Evolutionary conservation across 345 rosid genomes (phyloP), one percentile per base, ranked within the genome.

Genomic region (Syzygium aromaticum): DNA sequence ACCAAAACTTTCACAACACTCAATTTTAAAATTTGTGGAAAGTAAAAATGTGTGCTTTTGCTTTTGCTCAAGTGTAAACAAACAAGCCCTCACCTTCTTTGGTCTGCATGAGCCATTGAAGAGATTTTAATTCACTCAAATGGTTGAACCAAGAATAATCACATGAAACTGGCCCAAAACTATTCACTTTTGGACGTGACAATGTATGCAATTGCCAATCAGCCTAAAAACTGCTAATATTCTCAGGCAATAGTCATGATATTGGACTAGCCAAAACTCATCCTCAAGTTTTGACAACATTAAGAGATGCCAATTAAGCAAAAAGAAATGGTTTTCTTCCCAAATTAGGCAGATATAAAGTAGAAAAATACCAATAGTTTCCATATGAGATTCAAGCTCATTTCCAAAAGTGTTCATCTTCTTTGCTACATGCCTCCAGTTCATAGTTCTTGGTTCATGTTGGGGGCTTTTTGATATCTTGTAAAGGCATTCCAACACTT

Each of bases 401-500:
- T 91, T 92, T 83, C 94, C 93, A 89, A 97, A 92, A 30, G 93
- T 91, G 89, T 92, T 95, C 96, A 96, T 89, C 91, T 97, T 96
- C 92, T 94, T 97, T 63, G 93, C 96, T 83, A 96, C 93, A 85
- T 94, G 92, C 92, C 93, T 94, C 99, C 99, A 97, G 90, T 91
- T 93, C 98, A 96, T 95, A 54, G 95, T 91, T 89, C 90, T 88
- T 82, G 96, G 94, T 91, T 95, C 98, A 46, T 90, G 93, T 88
- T 94, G 94, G 86, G 94, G 83, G 90, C 94, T 95, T 92, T 87
- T 91, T 85, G 94, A 90, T 78, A 93, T 87, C 89, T 93, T 94
- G 93, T 95, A 97, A 89, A 97, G 92, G 87, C 96, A 94, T 89
- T 95, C 98, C 92, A 97, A 89, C 89, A 97, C 96, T 89, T 92